Evolutionary conservation across 306 rosid genomes (phyloP), one percentile per base, ranked within the genome.

Genomic region (Cicer bijugum): DNA sequence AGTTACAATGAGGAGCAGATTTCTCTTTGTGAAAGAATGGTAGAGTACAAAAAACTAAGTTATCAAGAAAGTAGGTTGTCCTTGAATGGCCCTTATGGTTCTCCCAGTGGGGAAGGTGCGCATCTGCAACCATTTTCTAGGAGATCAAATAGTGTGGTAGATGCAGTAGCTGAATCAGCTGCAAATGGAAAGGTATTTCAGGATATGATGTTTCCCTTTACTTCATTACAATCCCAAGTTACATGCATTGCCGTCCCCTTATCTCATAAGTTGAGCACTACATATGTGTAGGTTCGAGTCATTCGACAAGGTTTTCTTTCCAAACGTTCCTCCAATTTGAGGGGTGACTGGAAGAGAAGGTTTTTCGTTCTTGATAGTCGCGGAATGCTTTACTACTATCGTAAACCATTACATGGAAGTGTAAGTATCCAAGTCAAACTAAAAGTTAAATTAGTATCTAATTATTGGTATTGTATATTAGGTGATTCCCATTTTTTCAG

Each of bases 281-380:
- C 44, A 46, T 59, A 58, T 43, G 48, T 71, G 80, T 77, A 91
- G 95, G 84, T 91, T 70, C 92, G 84, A 83, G 84, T 85, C 65
- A 82, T 91, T 83, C 77, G 95, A 46, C 92, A 89, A 87, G 97
- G 97, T 9, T 91, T 81, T 87, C 92, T 91, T 37, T 89, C 92
- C 44, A 91, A 91, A 61, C 91, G 95, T 48, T 91, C 97, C 45
- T 84, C 92, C 79, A 89, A 81, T 69, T 83, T 91, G 72, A 89
- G 97, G 81, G 97, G 77, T 69, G 95, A 83, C 70, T 91, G 97
- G 97, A 91, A 91, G 80, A 87, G 92, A 84, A 84, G 94, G 82
- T 87, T 77, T 80, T 91, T 91, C 80, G 85, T 91, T 81, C 92
- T 91, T 69, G 97, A 91, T 75, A 91, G 95, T 66, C 84, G 88